Percentiles rank a stretch among this genome's conserved stretches.
Conservation (phyloP, 2,329 filamentous ascomycete genomes). For the Trichoderma arundinaceum region DNA sequence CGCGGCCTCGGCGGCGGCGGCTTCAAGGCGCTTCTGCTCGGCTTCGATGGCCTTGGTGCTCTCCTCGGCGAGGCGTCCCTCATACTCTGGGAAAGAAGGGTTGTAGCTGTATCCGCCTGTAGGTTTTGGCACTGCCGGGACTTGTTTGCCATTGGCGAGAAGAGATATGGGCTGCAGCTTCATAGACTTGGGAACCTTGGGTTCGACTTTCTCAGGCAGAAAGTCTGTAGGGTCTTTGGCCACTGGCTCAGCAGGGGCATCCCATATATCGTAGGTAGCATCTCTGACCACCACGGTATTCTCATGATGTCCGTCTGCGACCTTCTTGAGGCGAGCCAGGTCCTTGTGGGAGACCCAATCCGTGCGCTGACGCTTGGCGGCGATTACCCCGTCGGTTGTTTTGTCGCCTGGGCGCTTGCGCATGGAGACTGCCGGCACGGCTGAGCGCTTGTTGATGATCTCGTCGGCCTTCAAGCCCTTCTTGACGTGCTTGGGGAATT, state of each 20-base stretch:
- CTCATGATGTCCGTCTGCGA: slow-evolving; percentile 76
- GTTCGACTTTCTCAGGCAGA: slow-evolving; percentile 67
- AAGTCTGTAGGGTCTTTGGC: slow-evolving; percentile 58
- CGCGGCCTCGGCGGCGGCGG: slow-evolving; percentile 69
- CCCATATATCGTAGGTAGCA: slow-evolving; percentile 82
- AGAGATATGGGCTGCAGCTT: slow-evolving; percentile 80
- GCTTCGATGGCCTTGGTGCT: slow-evolving; percentile 78
- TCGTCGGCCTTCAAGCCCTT: slow-evolving; percentile 90
- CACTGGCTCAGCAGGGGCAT: slow-evolving; percentile 47
- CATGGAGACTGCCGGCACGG: slow-evolving; percentile 76
- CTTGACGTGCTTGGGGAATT: slow-evolving; percentile 67
- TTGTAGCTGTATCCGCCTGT: slow-evolving; percentile 91
- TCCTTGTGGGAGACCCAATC: slow-evolving; percentile 87
- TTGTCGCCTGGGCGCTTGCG: slow-evolving; percentile 77
- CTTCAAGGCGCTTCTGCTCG: slow-evolving; percentile 74
- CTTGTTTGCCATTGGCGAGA: slow-evolving; percentile 76
- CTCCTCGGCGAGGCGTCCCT: slow-evolving; percentile 73
- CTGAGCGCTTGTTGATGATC: slow-evolving; percentile 84
- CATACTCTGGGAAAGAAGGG: slow-evolving; percentile 84
- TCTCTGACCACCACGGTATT: slow-evolving; percentile 61
- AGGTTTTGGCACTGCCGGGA: slow-evolving; percentile 80
- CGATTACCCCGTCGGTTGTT: slow-evolving; percentile 74
- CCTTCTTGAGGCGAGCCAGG: slow-evolving; percentile 74
- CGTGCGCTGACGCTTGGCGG: slow-evolving; percentile 75
- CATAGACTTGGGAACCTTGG: slow-evolving; percentile 76